Conservation (phyloP, 768 basidiomycete species). For the Phaeotremella skinneri region DNA sequence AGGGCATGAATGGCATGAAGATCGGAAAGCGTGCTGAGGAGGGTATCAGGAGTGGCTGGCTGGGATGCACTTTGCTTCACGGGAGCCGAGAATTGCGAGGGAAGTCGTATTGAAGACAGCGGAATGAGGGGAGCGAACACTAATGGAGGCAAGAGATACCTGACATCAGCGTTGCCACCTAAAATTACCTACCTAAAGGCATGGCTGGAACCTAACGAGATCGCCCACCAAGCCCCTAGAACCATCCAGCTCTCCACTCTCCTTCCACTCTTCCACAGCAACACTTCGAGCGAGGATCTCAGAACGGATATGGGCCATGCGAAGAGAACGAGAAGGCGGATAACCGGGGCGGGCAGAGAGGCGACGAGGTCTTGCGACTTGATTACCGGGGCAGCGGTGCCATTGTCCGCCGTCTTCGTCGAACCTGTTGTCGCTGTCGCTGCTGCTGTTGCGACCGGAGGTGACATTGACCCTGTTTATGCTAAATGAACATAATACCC, state of each 20-base stretch:
- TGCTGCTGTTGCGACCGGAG: conserved; percentile 13
- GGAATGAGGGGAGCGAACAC: conserved; percentile 54
- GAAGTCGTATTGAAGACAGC: conserved; percentile 42
- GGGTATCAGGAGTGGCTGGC: conserved; percentile 40
- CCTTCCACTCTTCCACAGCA: conserved; percentile 41
- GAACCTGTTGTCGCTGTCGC: conserved; percentile 3
- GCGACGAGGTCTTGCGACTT: conserved; percentile 33
- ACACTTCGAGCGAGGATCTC: conserved; percentile 31
- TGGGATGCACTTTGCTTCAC: conserved; percentile 10
- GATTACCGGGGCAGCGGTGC: conserved; percentile 8
- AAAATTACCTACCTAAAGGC: conserved; percentile 57
- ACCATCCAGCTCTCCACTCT: conserved; percentile 56
- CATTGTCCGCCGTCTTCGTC: conserved; percentile 2
- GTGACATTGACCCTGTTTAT: no score
- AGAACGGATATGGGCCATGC: conserved; percentile 33
- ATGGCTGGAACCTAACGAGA: conserved; percentile 63
- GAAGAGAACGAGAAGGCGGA: conserved; percentile 46
- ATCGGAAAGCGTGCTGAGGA: conserved; percentile 60
- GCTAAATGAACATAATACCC: no score
- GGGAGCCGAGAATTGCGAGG: conserved; percentile 52
- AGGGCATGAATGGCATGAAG: conserved; percentile 62
- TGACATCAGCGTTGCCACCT: conserved; percentile 33
- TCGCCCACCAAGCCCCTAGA: conserved; percentile 72
- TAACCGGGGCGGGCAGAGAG: conserved; percentile 45
- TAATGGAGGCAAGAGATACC: conserved; percentile 63